Base-by-base conservation (phyloP, 2,329 filamentous ascomycete species). In the Aspergillus fumigatiaffinis region DNA sequence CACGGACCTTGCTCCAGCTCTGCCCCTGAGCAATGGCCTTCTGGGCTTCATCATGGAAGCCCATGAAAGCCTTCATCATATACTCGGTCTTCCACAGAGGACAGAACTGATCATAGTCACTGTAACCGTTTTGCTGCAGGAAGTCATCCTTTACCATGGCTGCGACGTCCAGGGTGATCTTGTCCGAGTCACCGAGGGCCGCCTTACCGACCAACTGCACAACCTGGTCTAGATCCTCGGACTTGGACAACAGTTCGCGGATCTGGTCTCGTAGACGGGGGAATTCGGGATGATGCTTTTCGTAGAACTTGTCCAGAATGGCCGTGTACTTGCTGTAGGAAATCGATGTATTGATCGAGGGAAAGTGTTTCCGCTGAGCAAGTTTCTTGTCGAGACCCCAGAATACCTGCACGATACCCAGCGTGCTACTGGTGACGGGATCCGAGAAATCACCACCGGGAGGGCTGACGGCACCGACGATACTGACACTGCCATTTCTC, bases 31-130 rank as follows among this genome's bases (percentile, higher is more conserved):
- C 84, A 71, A 99, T 85, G 6, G 91, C 92, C 85, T 97, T 97
- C 76, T 97, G 93, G 25, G 91, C 88, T 81, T 99, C 94, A 70
- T 99, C 95, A 74, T 97, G 91, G 85, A 93, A 99, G 57, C 88
- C 90, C 82, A 99, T 90, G 87, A 99, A 97, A 63, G 91, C 89
- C 85, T 96, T 97, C 94, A 99, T 99, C 94, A 99, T 97, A 88
- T 94, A 99, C 76, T 96, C 90, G 0, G 94, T 99, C 88, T 99
- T 99, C 94, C 94, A 99, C 71, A 99, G 85, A 51, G 94, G 94
- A 73, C 94, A 99, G 86, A 96, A 99, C 80, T 97, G 92, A 73
- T 99, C 94, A 75, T 99, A 97, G 77, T 97, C 91, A 66, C 90
- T 94, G 85, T 99, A 99, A 62, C 94, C 94, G 80, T 99, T 99